Evolutionary conservation across 2,329 filamentous ascomycete genomes (phyloP), one percentile per base, ranked within the genome.

Genomic region (Thelonectria blattea): DNA sequence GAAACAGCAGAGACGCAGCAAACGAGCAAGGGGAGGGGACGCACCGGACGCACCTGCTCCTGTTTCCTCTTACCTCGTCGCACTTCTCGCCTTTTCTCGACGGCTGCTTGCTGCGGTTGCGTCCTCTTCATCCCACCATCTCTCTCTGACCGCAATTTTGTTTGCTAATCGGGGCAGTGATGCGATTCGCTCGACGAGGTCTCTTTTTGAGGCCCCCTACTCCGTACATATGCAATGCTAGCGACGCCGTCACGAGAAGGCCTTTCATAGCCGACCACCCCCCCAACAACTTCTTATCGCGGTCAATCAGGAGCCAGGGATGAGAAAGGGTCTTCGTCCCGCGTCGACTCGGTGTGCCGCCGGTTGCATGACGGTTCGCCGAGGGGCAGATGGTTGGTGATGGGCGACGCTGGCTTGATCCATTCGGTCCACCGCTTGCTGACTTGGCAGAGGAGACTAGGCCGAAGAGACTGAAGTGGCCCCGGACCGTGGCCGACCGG

Each of bases 301-400:
- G 60, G 60, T 66, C 68, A 69, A 71, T 71, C 68, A 71, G 58
- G 55, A 57, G 52, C 39, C 53, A 27, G 54, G 58, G 45, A 53
- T 42, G 42, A 45, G 57, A n/a, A 53, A 64, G 52, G 48, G 56
- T 54, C 64, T 55, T 64, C 57, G 62, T 66, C 49, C 41, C 52
- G 60, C 57, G 58, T 65, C 67, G 58, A 59, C 61, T 69, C 68
- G 68, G 68, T 71, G 68, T 71, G 68, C 68, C 60, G 60, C 56
- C 55, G 57, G 67, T 62, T 66, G 68, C 68, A 71, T 68, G 58
- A 52, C 32, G 55, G 67, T 61, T 63, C 60, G 63, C 62, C 61
- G 48, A 53, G 61, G 37, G 56, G 53, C 39, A 27, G 52, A 57
- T 71, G 64, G 67, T 71, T 71, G 68, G 68, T 18, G 62, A 68